Evolutionary conservation across 495 filamentous ascomycete species (phyloP).

Genomic region (Podospora appendiculata): DNA sequence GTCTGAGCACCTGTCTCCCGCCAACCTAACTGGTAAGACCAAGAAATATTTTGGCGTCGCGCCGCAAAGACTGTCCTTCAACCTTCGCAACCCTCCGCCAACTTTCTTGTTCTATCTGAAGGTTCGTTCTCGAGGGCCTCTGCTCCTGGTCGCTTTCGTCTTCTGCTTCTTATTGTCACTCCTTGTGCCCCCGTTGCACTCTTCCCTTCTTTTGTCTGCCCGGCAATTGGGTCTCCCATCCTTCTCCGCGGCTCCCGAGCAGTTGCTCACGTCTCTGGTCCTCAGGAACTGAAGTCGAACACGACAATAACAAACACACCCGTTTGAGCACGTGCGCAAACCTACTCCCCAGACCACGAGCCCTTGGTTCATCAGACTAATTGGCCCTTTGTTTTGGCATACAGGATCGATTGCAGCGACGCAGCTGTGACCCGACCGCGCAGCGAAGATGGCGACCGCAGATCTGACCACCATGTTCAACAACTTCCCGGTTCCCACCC

Average conservation of each 20-base stretch:
- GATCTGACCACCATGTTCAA: slow-evolving; percentile 50
- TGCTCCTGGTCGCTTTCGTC: neutral
- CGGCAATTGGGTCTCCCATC: too few relatives aligned
- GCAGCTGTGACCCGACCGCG: neutral
- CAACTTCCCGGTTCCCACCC: slow-evolving; percentile 62
- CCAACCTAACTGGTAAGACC: neutral
- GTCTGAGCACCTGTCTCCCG: too few relatives aligned
- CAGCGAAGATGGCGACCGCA: slow-evolving; percentile 31
- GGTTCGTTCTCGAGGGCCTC: neutral
- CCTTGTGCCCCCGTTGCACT: slow-evolving; percentile 15
- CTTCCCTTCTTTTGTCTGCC: slow-evolving; percentile 8
- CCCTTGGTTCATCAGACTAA: neutral
- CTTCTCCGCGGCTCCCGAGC: neutral
- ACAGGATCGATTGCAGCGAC: slow-evolving; percentile 1
- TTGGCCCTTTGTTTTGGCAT: neutral
- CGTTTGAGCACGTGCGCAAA: neutral
- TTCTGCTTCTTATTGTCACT: slow-evolving; percentile 15
- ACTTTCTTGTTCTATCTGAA: neutral
- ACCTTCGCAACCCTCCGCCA: neutral
- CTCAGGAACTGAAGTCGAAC: too few relatives aligned
- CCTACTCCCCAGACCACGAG: neutral
- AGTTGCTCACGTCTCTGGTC: too few relatives aligned
- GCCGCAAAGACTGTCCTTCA: neutral
- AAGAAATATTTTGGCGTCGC: slow-evolving; percentile 1
- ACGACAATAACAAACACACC: too few relatives aligned